Conservation (phyloP, 257 asterid species). For the Apocynum venetum region DNA sequence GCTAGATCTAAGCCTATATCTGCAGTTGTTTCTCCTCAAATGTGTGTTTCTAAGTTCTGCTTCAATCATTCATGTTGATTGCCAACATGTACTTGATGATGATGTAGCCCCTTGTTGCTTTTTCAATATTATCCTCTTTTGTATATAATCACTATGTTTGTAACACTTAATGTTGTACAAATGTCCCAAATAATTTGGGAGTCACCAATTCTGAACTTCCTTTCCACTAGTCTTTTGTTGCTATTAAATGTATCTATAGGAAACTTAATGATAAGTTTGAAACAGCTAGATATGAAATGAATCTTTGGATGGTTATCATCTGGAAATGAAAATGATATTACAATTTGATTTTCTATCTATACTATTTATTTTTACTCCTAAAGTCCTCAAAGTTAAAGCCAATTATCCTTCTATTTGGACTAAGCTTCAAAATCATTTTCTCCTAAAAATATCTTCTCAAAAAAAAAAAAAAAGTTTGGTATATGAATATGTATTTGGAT, state of each 20-base stretch:
- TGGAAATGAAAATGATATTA: not conserved
- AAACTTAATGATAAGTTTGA: not conserved
- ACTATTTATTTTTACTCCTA: not conserved
- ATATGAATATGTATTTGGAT: too few relatives aligned
- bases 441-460: too few relatives aligned
- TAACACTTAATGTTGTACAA: too few relatives aligned
- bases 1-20: conserved; percentile 28
- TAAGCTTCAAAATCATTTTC: too few relatives aligned
- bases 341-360: not conserved
- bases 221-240: not conserved
- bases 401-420: not conserved
- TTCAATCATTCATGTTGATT: not conserved
- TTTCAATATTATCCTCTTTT: not conserved
- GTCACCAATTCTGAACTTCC: too few relatives aligned
- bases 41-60: not conserved
- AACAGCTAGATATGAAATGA: not conserved
- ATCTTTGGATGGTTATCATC: not conserved
- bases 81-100: not conserved
- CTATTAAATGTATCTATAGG: not conserved
- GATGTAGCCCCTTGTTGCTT: not conserved
- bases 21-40: not conserved
- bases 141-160: conserved; percentile 5
- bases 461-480: too few relatives aligned
- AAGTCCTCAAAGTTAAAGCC: not conserved
- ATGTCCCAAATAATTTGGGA: too few relatives aligned